Base-by-base conservation (phyloP, 2,329 filamentous ascomycete genomes). In the Epichloe gansuensis region DNA sequence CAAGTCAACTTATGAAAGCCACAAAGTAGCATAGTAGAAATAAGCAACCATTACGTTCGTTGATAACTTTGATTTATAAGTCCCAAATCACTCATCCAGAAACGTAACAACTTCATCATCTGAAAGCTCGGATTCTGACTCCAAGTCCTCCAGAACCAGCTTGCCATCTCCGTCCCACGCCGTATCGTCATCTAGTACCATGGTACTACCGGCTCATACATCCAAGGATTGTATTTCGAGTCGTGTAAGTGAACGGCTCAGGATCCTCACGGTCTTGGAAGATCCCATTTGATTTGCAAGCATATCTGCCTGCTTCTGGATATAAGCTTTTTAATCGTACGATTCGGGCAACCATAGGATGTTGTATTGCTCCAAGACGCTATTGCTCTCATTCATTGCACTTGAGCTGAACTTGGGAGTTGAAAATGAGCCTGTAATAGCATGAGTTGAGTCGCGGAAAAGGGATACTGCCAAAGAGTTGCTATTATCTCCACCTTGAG, bases 131-230 rank as follows among this genome's bases (percentile, higher is more conserved):
- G 57, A 55, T 42, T 58, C 57, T 9, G 53, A 27, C 35, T 45
- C 51, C 34, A 49, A 48, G 9, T 54, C 43, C 45, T 57, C 54
- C 39, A 54, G 17, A 4, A 55, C 27, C 34, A 40, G 40, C 45
- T 53, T 52, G 15, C 56, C 58, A 36, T 60, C 55, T 27, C 53
- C 56, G 13, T 58, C 49, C 58, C 57, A 60, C n/a, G 40, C 34
- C 42, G 50, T 47, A 41, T 50, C 49, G 11, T 53, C 51, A 15
- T 55, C 51, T n/a, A 59, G 35, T n/a, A 49, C 47, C 57, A 55
- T 59, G 12, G 34, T 55, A 47, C 51, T 59, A 47, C 55, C 58
- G 17, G 51, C 57, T 43, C 58, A 51, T 17, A 60, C 55, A 35
- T 59, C 54, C 0, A 59, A 44, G 11, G 54, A 56, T 25, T 52